Base-by-base conservation (phyloP, 441 rosid species). In the Pelargonium australe region DNA sequence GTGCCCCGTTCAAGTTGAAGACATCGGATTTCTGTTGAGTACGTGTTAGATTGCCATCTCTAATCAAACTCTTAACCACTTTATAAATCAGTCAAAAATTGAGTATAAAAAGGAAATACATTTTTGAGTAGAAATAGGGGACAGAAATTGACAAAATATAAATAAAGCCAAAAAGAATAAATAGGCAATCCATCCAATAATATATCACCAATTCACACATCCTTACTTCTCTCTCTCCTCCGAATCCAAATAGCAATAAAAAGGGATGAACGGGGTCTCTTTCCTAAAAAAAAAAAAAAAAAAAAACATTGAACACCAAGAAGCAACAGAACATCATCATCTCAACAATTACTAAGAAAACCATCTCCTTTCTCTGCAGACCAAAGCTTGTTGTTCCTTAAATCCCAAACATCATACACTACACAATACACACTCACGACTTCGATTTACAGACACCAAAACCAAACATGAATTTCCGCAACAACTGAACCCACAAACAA, bases 381-480 rank as follows among this genome's bases (percentile, higher is more conserved):
- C 31, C 55, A 13, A 49, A 49, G 55, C 55, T 49, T 49, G 12
- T 49, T n/a, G 55, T 49, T 49, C 55, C 55, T 49, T 49, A 49
- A 49, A 49, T 49, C 55, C 14, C 55, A 49, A 49, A 49, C 55
- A 49, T 49, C 55, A 49, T 14, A 49, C 55, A 17, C 55, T 11
- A 49, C 55, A 49, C 55, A 49, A 49, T 8, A 49, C 55, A 11
- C 55, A 49, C 17, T 49, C 5, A 49, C 55, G 55, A 14, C 55
- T 49, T 14, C 13, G 55, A 49, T 14, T 41, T 3, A 41, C 44
- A 41, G 44, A 41, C 44, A 41, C 8, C 7, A 41, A 41, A 5
- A 41, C 8, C 7, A 14, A 53, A 53, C 19, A 53, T 53, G 60
- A 14, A 53, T n/a, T 53, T 53, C 60, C 60, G 5, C 55, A 12